A percentile compares a stretch with the other conserved stretches of the same genome.
Conservation (phyloP, 148 eudicot species). For the Nepenthes gracilis region DNA sequence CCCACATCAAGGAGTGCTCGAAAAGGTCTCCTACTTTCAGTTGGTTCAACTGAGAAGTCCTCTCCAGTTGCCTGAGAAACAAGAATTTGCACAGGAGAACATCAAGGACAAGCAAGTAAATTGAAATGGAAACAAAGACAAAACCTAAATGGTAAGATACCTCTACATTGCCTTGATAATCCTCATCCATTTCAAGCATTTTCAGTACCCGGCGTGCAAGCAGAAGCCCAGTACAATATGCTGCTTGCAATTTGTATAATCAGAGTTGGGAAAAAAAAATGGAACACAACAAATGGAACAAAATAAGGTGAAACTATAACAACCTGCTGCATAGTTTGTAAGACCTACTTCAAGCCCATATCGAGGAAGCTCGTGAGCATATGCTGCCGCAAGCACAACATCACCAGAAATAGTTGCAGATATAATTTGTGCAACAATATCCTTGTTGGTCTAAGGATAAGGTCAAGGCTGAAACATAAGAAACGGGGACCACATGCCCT, state of each 20-base stretch:
- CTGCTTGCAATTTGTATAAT: conserved; percentile 12
- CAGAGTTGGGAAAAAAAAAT: neutral
- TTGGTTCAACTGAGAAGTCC: conserved; percentile 79
- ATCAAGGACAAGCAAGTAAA: neutral
- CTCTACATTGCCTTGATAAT: conserved; percentile 76
- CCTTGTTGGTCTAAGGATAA: conserved; percentile 52
- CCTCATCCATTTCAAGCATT: conserved; percentile 57
- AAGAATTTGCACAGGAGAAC: neutral
- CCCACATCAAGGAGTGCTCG: conserved; percentile 90
- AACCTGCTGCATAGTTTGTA: conserved; percentile 73
- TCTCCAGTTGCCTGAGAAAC: conserved; percentile 61
- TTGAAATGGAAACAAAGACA: neutral
- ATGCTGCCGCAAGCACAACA: conserved; percentile 52
- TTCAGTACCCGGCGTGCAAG: conserved; percentile 62
- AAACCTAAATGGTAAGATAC: conserved; percentile 12
- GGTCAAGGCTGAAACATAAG: conserved; percentile 14
- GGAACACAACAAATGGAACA: neutral
- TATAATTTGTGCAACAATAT: conserved; percentile 48
- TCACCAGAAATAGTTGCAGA: conserved; percentile 68
- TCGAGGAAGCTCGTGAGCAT: conserved; percentile 62
- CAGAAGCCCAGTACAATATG: conserved; percentile 75
- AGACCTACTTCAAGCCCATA: conserved; percentile 78
- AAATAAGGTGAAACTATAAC: neutral
- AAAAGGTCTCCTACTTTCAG: conserved; percentile 71
- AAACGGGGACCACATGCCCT: neutral